These are phyloP conservation scores for Colletotrichum caudatum DNA, from an alignment of 2,329 filamentous ascomycete species.

Conservation along the genomic window DNA sequence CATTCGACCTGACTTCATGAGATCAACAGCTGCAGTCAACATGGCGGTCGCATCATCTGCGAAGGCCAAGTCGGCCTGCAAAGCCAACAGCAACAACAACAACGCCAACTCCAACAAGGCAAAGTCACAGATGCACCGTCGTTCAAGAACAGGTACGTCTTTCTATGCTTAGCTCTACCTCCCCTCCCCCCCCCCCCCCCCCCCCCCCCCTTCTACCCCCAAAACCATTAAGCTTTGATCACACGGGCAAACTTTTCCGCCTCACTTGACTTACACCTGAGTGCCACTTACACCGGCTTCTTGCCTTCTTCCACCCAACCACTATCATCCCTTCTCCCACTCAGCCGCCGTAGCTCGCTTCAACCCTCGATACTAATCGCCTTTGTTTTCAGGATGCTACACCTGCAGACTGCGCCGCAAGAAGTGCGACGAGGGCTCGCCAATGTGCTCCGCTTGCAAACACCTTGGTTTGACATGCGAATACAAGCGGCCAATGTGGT, in stretches of 20 bases:
- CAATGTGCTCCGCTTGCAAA: slow-evolving; percentile 74
- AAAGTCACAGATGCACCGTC: slow-evolving; percentile 89
- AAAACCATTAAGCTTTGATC: slow-evolving; percentile 30
- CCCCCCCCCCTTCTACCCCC: slow-evolving; percentile 29
- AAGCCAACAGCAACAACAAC: slow-evolving; percentile 57
- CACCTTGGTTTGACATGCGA: slow-evolving; percentile 88
- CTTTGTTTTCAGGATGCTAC: slow-evolving; percentile 67
- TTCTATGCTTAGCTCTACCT: slow-evolving; percentile 33
- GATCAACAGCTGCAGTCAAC: slow-evolving; percentile 61
- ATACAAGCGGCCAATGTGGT: slow-evolving; percentile 97
- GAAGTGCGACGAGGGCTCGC: slow-evolving; percentile 76
- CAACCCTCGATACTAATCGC: slow-evolving; percentile 25
- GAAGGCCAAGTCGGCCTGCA: slow-evolving; percentile 70
- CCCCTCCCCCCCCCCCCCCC: slow-evolving; percentile 25
- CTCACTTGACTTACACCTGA: slow-evolving; percentile 49
- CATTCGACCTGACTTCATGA: slow-evolving; percentile 56
- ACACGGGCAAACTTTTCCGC: slow-evolving; percentile 37
- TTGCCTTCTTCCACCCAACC: slow-evolving; percentile 42
- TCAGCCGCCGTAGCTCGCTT: slow-evolving; percentile 40
- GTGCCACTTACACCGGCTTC: slow-evolving; percentile 30
- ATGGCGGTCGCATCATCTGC: slow-evolving; percentile 72
- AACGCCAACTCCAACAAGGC: slow-evolving; percentile 73
- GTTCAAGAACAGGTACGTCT: slow-evolving; percentile 89
- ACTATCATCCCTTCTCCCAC: slow-evolving; percentile 40
- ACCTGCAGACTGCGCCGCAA: slow-evolving; percentile 75